Base-by-base conservation (phyloP, 2,329 filamentous ascomycete species). In the Boeremia lycopersici region DNA sequence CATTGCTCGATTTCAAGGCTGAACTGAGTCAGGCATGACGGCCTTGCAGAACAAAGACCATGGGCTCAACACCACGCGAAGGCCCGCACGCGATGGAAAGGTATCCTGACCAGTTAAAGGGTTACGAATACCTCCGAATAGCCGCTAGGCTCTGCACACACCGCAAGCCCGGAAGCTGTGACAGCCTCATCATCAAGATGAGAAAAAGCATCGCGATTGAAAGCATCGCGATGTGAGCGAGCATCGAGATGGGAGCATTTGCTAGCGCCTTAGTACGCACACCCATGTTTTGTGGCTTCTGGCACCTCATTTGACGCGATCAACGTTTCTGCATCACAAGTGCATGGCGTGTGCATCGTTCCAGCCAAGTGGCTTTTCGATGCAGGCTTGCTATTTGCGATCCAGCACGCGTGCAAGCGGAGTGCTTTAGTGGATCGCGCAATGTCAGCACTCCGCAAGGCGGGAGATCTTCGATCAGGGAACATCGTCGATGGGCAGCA, bases 401-500 rank as follows among this genome's bases (percentile, higher is more conserved):
- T 40, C 47, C 25, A 30, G 49, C 49, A 15, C 40, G 48, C 48
- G 41, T 52, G 49, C 29, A 7, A 51, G 45, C 45, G 45, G 51
- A 48, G 39, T 29, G 15, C 30, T 29, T 23, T 29, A 40, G 28
- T n/a, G 39, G 46, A 50, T 49, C 46, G 46, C n/a, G 52, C 46
- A 17, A 49, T 49, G 46, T 49, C 35, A 49, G 15, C 25, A 26
- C 30, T 49, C 52, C 35, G 17, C 39, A 42, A 15, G 11, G 15
- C 52, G 52, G 52, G 52, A 50, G 46, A 50, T 55, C 41, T 55
- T 33, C 52, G 52, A 55, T 55, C 41, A 17, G 47, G 36, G 46
- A 19, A 15, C 44, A 54, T 54, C 52, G 52, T 42, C 47, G 52
- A 50, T 50, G 40, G 26, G 19, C 23, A 15, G 17, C 40, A 42